Conservation (phyloP, 352 stramenopile genomes). For the Achlya hypogyna region DNA sequence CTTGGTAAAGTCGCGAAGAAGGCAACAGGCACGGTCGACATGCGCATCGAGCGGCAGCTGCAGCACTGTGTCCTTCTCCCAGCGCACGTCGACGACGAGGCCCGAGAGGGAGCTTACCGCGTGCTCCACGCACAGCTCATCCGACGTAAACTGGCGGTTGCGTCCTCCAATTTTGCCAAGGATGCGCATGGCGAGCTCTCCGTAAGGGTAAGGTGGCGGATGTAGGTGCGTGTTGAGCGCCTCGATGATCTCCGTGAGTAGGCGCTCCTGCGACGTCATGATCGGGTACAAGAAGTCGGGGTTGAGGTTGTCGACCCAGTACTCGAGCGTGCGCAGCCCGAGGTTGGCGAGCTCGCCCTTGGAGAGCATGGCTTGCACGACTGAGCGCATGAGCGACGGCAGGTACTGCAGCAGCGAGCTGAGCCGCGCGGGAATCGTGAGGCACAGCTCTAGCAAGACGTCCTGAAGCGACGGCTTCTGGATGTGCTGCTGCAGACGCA, state of each 20-base stretch:
- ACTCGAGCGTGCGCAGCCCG: slow-evolving; percentile 93
- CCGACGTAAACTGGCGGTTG: slow-evolving; percentile 85
- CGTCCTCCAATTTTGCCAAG: slow-evolving; percentile 96
- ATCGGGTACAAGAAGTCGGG: slow-evolving; percentile 94
- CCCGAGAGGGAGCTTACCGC: slow-evolving; percentile 34
- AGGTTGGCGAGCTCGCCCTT: slow-evolving; percentile 93
- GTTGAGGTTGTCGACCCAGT: slow-evolving; percentile 99
- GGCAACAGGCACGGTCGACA: not conserved
- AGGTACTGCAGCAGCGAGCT: slow-evolving; percentile 96
- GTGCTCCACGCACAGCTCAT: slow-evolving; percentile 58
- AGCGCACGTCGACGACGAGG: slow-evolving; percentile 47
- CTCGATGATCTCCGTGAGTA: slow-evolving; percentile 92
- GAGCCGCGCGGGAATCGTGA: slow-evolving; percentile 93
- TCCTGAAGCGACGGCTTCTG: slow-evolving; percentile 79
- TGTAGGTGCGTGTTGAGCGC: slow-evolving; percentile 93
- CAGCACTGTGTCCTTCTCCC: slow-evolving; percentile 22
- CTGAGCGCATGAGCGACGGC: slow-evolving; percentile 92
- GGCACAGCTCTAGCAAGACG: slow-evolving; percentile 91
- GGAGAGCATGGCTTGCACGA: slow-evolving; percentile 90
- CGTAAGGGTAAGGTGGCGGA: slow-evolving; percentile 95
- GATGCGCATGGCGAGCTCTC: slow-evolving; percentile 91
- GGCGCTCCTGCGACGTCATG: slow-evolving; percentile 81
- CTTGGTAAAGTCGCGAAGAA: slow-evolving; percentile 11
- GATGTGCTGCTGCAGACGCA: slow-evolving; percentile 88
- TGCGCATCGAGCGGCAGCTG: slow-evolving; percentile 7